Base-by-base conservation (phyloP, 108 stramenopile species). In the Nannochloropsis gaditana region DNA sequence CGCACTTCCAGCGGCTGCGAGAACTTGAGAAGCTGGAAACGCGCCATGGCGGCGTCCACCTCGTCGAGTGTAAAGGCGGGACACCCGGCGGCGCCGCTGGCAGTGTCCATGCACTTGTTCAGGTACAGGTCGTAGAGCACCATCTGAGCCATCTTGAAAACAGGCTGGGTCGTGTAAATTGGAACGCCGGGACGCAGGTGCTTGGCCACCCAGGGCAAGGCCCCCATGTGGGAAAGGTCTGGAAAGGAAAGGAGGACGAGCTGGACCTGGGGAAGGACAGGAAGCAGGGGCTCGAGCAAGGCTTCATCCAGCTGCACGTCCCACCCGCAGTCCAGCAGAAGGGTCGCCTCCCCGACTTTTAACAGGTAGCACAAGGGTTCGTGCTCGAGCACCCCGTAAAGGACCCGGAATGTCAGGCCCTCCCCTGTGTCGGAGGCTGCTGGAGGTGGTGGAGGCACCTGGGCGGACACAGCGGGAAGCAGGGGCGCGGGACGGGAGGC, bases 101-200 rank as follows among this genome's bases (percentile, higher is more conserved):
- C 41, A 9, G 83, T 43, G 42, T 83, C 83, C 44, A 47, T n/a
- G n/a, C 21, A 45, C 45, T 43, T 42, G 43, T 17, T 83, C 45
- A 88, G 93, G 86, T 96, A 95, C 73, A 94, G 92, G 89, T 98
- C 97, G 86, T 96, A 98, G 44, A 98, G 87, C 21, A 94, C 93
- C 96, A 98, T 96, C 92, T 96, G 95, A 43, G 96, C 97, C 95
- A 96, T 96, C 91, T 98, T 98, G 50, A 94, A 92, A 9, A 94
- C 95, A 31, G 97, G 97, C 86, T 94, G 94, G 9, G 97, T 98
- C 9, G 95, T 95, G 82, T 93, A 94, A n/a, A 97, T 92, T 15
- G 94, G 94, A 9, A 94, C 86, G 42, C 43, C 90, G 86, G 47
- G 84, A 43, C 86, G 91, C 42, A 83, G 85, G 47, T 85, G 86